Conservation (phyloP, 345 rosid genomes). For the Corchorus capsularis region DNA sequence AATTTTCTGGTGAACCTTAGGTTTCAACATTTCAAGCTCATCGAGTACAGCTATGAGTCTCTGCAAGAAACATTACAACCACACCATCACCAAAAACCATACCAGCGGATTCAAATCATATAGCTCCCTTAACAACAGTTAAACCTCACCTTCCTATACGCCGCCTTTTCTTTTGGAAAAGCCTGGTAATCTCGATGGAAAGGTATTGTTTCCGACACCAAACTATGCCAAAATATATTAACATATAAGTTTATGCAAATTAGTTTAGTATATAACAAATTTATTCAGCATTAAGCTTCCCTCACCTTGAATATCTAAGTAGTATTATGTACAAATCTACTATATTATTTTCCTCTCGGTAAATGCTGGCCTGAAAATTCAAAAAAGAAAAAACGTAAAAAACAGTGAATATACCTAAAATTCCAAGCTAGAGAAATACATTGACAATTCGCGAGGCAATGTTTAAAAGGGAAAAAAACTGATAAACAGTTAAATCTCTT, state of each 20-base stretch:
- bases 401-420: background rate
- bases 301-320: conserved; percentile 84
- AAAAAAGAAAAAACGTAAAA: background rate
- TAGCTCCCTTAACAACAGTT: conserved; percentile 5
- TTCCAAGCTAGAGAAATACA: background rate
- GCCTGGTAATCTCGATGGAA: conserved; percentile 80
- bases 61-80: conserved; percentile 41
- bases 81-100: background rate
- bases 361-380: conserved; percentile 64
- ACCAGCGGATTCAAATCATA: background rate
- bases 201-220: conserved; percentile 94
- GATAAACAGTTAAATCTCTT: background rate
- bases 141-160: conserved; percentile 67
- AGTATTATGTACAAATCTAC: conserved; percentile 91
- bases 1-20: conserved; percentile 56
- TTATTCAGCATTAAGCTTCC: background rate
- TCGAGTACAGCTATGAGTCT: conserved; percentile 61
- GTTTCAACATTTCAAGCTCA: conserved; percentile 85
- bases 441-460: background rate
- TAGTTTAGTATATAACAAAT: background rate
- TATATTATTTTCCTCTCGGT: conserved; percentile 81
- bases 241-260: conserved; percentile 16
- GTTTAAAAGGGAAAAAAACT: background rate
- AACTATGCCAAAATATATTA: conserved; percentile 43
- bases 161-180: conserved; percentile 53